Evolutionary conservation across 1,284 basidiomycete species (phyloP), one percentile per base, ranked within the genome.

Genomic region (Ustilago xerochloae): DNA sequence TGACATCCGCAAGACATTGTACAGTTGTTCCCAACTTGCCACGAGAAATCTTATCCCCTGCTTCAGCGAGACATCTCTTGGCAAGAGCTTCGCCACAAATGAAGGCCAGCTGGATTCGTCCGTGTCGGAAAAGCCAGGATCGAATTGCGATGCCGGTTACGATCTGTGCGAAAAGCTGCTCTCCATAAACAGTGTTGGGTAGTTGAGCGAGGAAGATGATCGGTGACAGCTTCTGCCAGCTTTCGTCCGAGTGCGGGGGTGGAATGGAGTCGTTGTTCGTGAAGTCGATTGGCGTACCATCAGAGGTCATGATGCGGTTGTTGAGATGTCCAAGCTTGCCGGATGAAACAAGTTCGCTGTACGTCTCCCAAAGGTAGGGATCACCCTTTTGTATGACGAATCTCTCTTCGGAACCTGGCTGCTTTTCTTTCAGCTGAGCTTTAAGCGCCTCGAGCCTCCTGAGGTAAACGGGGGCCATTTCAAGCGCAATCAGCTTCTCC

Each of bases 141-240:
- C 81, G 68, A 26, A 41, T 76, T 0, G 78, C 74, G 22, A 81
- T 79, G 16, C 76, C 76, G 24, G 71, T 39, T n/a, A 79, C 36
- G 41, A 83, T 68, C 64, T 84, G 82, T 0, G 80, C 78, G 50
- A 77, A 80, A 7, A 84, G 74, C 59, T 83, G 82, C 46, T 84
- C 82, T 12, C 80, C 77, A 39, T 84, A 79, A 7, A 84, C 82
- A 8, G 79, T 78, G 50, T 81, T 83, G 28, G 82, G 82, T 4
- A 84, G 66, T 52, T 83, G 81, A 0, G 77, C 77, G 20, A 84
- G 51, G 53, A 82, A 81, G 38, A 82, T 48, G 5, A 84, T 20
- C 0, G 80, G 79, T 18, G 72, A 75, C 13, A 65, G 51, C 48
- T 63, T 60, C 29, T 63, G 59, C 72, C 72, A 75, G 56, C 63